These are phyloP conservation scores for Thalassiosira exigua DNA, from an alignment of 352 stramenopile genomes.

Conservation along the genomic window DNA sequence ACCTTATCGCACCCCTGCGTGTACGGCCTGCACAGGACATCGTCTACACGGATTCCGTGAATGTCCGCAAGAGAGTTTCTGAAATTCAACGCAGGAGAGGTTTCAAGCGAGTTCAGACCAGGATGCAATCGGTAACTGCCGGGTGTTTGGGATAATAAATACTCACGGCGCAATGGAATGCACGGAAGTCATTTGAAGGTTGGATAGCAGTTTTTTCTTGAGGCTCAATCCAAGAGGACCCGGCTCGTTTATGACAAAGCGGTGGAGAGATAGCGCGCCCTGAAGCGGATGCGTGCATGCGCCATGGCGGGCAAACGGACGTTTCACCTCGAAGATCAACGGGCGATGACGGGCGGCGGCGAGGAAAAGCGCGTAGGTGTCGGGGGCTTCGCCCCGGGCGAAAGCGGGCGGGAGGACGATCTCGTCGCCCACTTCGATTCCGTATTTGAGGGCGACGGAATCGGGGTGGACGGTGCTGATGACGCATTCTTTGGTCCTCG, in stretches of 20 bases:
- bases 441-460: conserved; percentile 3
- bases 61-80: conserved; percentile 18
- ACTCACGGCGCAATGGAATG: too few species aligned
- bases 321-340: conserved; percentile 22
- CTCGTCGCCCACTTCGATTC: conserved; percentile 11
- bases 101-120: too few species aligned
- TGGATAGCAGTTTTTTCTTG: neutral
- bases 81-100: too few species aligned
- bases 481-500: neutral
- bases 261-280: conserved; percentile 19
- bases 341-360: conserved; percentile 11
- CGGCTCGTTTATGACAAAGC: conserved; percentile 36
- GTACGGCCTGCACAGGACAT: conserved; percentile 28
- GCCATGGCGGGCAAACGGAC: neutral
- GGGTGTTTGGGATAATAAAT: too few species aligned
- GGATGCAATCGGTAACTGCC: too few species aligned
- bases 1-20: conserved; percentile 8
- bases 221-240: conserved; percentile 26
- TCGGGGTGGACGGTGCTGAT: conserved; percentile 11
- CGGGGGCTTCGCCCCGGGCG: neutral
- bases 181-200: conserved; percentile 1
- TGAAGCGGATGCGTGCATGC: neutral
- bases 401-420: neutral
- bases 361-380: conserved; percentile 19
- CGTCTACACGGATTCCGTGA: conserved; percentile 14